Base-by-base conservation (phyloP, 352 stramenopile genomes). In the Phytopythium boreale region DNA sequence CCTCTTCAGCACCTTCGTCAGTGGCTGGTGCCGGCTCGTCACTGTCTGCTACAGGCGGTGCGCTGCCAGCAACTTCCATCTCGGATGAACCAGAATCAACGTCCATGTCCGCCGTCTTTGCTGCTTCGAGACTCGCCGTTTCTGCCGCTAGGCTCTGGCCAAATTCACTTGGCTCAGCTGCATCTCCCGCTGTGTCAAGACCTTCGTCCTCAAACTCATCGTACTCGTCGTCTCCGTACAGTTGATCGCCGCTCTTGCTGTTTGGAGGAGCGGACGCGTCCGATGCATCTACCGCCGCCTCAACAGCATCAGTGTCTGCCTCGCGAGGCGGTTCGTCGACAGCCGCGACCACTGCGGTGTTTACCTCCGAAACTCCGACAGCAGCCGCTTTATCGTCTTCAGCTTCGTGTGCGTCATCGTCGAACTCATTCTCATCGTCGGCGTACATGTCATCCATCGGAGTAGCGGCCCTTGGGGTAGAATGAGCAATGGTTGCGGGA, bases 361-460 rank as follows among this genome's bases (percentile, higher is more conserved):
- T 36, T 2, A 8, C 49, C 4, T n/a, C 26, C 15, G 14, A 36
- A 4, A 2, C 2, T 14, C 34, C 34, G 6, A 14, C 8, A 5
- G 24, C 31, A 20, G 24, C 29, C 27, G 41, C 56, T 20, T 49
- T 27, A 7, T 52, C 61, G n/a, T 71, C 39, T 37, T 79, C 69
- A 51, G 53, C 37, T 37, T 72, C 74, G 41, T 60, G 70, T 22
- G 58, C 61, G 20, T 79, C 78, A 27, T 83, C 74, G 2, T 89
- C 79, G 63, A 88, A 88, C 46, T 90, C 79, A 22, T 68, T 76
- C 51, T 80, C 82, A 31, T 74, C 69, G 58, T 88, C 81, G 10
- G 68, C 77, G 46, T 88, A 90, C 63, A 90, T 71, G 8, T 59
- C 53, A 14, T 44, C 53, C 31, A 59, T 59, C 5, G 53, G 53